These are phyloP conservation scores for Cercospora janseana DNA, from an alignment of 2,329 filamentous ascomycete species.

Conservation along the genomic window DNA sequence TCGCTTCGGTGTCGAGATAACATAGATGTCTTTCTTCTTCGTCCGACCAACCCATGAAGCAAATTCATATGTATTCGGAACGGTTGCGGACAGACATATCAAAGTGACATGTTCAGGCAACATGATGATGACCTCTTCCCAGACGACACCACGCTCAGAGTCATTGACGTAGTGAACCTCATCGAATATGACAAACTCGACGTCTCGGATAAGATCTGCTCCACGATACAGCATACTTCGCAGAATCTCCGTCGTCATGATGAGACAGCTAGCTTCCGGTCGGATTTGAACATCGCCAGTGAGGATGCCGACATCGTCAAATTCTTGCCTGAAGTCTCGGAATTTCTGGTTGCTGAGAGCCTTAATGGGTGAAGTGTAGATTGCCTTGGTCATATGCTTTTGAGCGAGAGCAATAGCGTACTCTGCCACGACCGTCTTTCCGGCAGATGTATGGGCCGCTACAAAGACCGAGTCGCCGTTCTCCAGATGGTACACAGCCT, in stretches of 20 bases:
- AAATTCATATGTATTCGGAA: conserved; percentile 96
- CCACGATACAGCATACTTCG: conserved; percentile 97
- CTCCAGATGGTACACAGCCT: conserved; percentile 95
- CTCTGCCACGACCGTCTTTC: conserved; percentile 96
- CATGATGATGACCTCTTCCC: conserved; percentile 99
- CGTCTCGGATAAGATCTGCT: conserved; percentile 91
- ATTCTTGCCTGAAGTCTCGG: conserved; percentile 83
- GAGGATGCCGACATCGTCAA: conserved; percentile 94
- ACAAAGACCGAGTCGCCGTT: conserved; percentile 97
- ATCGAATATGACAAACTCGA: conserved; percentile 98
- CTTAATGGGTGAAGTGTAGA: conserved; percentile 98
- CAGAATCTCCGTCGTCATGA: conserved; percentile 98
- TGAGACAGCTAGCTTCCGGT: conserved; percentile 93
- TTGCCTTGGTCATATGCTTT: conserved; percentile 99
- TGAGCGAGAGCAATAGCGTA: conserved; percentile 94
- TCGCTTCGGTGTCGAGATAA: conserved; percentile 94
- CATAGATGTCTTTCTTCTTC: conserved; percentile 98
- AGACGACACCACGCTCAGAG: conserved; percentile 90
- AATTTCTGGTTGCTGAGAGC: conserved; percentile 98
- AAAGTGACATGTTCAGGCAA: conserved; percentile 93
- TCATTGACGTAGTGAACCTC: conserved; percentile 99
- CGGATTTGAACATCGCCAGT: conserved; percentile 98
- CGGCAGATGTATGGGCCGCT: conserved; percentile 93
- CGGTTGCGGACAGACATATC: conserved; percentile 91
- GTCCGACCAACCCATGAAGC: conserved; percentile 97